Base-by-base conservation (phyloP, 495 filamentous ascomycete species). In the Chlorociboria aeruginascens region DNA sequence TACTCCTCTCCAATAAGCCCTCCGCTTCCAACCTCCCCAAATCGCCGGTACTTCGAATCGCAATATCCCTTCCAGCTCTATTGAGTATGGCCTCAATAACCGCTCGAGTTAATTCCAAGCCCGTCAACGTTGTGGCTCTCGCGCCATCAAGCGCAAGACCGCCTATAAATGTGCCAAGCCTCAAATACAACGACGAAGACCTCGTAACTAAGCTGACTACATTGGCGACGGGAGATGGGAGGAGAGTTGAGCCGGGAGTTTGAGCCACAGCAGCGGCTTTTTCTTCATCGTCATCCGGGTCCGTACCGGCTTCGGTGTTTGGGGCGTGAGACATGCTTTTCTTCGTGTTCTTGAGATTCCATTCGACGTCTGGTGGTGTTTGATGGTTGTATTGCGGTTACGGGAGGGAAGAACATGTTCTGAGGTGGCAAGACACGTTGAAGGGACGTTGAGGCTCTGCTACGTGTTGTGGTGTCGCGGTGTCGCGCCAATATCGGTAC, bases 51-150 rank as follows among this genome's bases (percentile, higher is more conserved):
- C 64, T 66, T 28, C 73, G 70, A 34, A 63, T 54, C 7, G 73
- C 67, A 30, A 83, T 74, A 68, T 87, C 85, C 40, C 69, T 69
- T n/a, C 78, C 81, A n/a, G 83, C 84, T 35, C 79, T 69, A 28
- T 66, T 72, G 16, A 89, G 54, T 43, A 86, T 75, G 10, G 74
- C 74, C 55, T 86, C 82, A 36, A 88, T 67, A 7, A 85, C 61
- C 33, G 72, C 73, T 32, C 83, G 72, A 42, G 79, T 77, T 11
- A 88, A 56, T 65, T 85, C 83, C 13, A 89, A 59, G 36, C 80
- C 74, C 0, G 82, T 83, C 45, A 88, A 61, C 3, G 84, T 84
- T 3, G 83, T 83, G 37, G 75, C 64, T 51, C 81, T 74, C 40
- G 80, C 81, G 10, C 78, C 76, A 60, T 79, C 74, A 31, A 89